Evolutionary conservation across 805 yeast species (phyloP).

Genomic region (Vanderwaltozyma yarrowii): DNA sequence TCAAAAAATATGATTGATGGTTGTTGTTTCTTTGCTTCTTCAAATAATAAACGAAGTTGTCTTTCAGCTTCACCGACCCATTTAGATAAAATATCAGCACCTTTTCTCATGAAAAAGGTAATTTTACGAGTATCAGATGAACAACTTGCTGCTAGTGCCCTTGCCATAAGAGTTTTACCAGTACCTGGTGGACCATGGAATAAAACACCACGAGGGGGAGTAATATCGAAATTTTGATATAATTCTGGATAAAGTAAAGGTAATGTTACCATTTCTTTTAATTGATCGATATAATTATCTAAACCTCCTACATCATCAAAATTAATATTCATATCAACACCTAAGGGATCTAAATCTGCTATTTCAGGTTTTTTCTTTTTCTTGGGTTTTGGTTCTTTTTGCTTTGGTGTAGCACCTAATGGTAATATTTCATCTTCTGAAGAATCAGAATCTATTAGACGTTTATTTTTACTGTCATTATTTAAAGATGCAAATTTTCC

Average conservation of each 20-base stretch:
- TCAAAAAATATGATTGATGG: conserved; percentile 95
- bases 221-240: conserved; percentile 77
- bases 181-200: conserved; percentile 99
- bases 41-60: conserved; percentile 80
- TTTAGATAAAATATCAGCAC: conserved; percentile 92
- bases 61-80: conserved; percentile 99
- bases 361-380: conserved; percentile 41
- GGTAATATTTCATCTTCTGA: conserved; percentile 53
- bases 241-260: conserved; percentile 91
- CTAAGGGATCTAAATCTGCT: conserved; percentile 90
- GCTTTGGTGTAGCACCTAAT: conserved; percentile 33
- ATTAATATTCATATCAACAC: conserved; percentile 77
- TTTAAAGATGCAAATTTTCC: conserved; percentile 5
- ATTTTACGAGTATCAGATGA: conserved; percentile 77
- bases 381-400: conserved; percentile 26
- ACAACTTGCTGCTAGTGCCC: conserved; percentile 94
- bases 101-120: conserved; percentile 95
- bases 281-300: conserved; percentile 78
- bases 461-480: conserved; percentile 16
- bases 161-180: conserved; percentile 95
- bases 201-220: conserved; percentile 95
- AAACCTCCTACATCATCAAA: conserved; percentile 86
- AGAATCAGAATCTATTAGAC: conserved; percentile 43
- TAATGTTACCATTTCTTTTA: conserved; percentile 93
- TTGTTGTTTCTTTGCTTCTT: conserved; percentile 92